Base-by-base conservation (phyloP, 169 alveolate genomes). In the Plasmodium cynomolgi region DNA sequence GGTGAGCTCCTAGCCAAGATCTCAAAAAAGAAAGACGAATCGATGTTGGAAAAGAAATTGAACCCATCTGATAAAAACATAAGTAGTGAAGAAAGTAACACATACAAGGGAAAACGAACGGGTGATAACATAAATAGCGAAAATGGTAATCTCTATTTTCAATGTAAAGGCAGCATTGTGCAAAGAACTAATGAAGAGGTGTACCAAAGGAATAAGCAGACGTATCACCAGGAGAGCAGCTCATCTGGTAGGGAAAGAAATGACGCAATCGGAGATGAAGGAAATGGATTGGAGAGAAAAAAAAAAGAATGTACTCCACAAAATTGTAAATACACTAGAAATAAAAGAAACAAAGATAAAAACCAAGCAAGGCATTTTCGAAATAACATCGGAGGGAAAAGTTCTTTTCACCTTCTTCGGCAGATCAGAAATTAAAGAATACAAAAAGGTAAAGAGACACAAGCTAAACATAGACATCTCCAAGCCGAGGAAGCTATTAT, bases 301-400 rank as follows among this genome's bases (percentile, higher is more conserved):
- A n/a, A 68, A 68, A 50, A 81, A 81, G n/a, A 2, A 83, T n/a
- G 29, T 6, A 15, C 26, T 39, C 1, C 82, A 26, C 8, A 88
- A 62, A 79, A 81, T 88, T 15, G 90, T 88, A 79, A 88, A 88
- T 15, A 88, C 94, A 7, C 34, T 88, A 33, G 94, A 88, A 88
- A 88, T 88, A 33, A 88, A 88, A 88, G 75, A 88, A 58, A 68
- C 56, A 56, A 88, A 88, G 50, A 88, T 80, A 80, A 79, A 88
- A 3, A 88, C 94, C 80, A 88, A 88, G 71, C 94, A 88, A 37
- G 94, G 94, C 4, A 33, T 88, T 56, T 88, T 88, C 73, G 94
- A 88, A 88, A 88, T 88, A 41, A 88, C 94, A 39, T 15, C 56
- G 26, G 74, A 23, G 71, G 94, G 94, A 29, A 82, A 88, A 79